Evolutionary conservation across 495 filamentous ascomycete genomes (phyloP).

Genomic region (Penicillium subrubescens): DNA sequence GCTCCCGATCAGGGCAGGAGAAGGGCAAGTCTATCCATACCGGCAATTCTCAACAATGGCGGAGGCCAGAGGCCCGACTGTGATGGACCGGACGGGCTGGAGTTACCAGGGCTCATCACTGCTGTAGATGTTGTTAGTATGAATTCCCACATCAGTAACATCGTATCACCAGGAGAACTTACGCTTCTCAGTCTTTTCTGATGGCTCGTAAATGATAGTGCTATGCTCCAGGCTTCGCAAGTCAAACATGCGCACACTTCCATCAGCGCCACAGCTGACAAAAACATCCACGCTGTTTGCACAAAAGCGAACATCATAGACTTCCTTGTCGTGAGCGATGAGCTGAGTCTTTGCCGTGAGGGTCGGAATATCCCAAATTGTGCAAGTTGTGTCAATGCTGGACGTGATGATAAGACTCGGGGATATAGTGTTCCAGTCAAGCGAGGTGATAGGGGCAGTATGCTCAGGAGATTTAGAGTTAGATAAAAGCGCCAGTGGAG

Average conservation of each 20-base stretch:
- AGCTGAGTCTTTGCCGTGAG: constrained; percentile 97
- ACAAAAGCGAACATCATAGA: constrained; percentile 97
- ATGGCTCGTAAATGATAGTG: constrained; percentile 98
- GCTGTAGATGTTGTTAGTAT: constrained; percentile 2
- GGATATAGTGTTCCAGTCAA: constrained; percentile 97
- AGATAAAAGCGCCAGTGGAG: constrained; percentile 87
- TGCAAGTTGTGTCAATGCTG: constrained; percentile 98
- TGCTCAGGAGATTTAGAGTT: constrained; percentile 99
- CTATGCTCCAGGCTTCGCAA: constrained; percentile 94
- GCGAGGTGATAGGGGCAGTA: constrained; percentile 90
- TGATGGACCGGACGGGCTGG: constrained; percentile 67
- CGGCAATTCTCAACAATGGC: constrained; percentile 80
- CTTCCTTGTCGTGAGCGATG: constrained; percentile 98
- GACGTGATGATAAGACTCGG: constrained; percentile 97
- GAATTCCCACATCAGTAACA: not conserved
- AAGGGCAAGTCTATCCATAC: constrained; percentile 32
- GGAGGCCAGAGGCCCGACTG: constrained; percentile 80
- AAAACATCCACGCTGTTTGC: constrained; percentile 96
- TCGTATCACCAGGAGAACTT: constrained; percentile 18
- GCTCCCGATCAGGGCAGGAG: no score
- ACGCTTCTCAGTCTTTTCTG: constrained; percentile 86
- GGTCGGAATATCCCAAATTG: constrained; percentile 99
- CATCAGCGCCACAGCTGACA: constrained; percentile 95
- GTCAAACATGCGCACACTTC: constrained; percentile 98
- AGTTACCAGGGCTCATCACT: constrained; percentile 55